These are phyloP conservation scores for Bryoerythrophyllum caledonicum DNA, from an alignment of 225 moss, liverwort and hornwort species.

Conservation along the genomic window DNA sequence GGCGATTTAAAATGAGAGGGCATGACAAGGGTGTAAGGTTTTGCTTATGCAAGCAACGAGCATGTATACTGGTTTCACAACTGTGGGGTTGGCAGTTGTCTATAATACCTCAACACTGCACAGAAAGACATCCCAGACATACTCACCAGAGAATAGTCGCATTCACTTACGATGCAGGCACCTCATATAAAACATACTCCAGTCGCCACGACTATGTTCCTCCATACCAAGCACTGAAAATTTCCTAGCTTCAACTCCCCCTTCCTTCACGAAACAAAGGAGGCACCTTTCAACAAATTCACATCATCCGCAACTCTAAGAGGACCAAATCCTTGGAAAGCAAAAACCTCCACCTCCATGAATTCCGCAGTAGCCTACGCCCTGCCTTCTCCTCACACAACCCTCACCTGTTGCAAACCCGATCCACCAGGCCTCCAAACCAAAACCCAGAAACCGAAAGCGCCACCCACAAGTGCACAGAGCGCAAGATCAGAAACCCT, in stretches of 20 bases:
- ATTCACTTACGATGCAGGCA: not conserved
- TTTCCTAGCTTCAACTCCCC: not conserved
- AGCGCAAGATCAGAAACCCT: not conserved
- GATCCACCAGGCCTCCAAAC: not conserved
- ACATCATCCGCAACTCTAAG: not conserved
- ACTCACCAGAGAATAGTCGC: conserved; percentile 8
- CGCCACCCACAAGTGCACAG: too few relatives aligned
- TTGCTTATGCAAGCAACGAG: not conserved
- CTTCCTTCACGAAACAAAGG: too few relatives aligned
- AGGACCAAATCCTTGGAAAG: not conserved
- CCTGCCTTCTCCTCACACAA: not conserved
- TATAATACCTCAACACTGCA: not conserved
- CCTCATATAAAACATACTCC: not conserved
- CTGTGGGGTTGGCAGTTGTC: not conserved
- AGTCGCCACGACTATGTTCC: too few relatives aligned
- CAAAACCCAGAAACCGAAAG: too few relatives aligned
- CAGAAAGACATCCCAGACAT: not conserved
- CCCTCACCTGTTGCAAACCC: not conserved
- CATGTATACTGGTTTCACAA: not conserved
- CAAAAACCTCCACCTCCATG: not conserved
- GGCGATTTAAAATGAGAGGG: not conserved
- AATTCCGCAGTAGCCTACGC: not conserved
- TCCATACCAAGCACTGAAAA: not conserved
- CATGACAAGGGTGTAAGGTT: not conserved
- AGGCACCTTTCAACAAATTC: not conserved